phyloP scores from a whole-genome alignment of 2,329 filamentous ascomycete species.

The Neonectria coccinea region DNA sequence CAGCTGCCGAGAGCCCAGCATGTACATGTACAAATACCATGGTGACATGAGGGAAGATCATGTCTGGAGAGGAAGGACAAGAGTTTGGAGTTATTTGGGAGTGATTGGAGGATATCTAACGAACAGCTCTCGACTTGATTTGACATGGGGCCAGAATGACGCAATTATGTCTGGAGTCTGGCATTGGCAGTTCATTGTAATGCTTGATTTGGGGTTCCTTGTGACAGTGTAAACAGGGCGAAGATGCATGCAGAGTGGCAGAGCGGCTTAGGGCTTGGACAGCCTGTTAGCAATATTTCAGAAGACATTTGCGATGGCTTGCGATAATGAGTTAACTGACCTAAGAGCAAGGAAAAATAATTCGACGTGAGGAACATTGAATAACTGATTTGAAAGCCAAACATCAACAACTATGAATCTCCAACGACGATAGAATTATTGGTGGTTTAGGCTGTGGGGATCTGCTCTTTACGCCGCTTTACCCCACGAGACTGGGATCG shows the following conservation, averaged over 20 bases:
- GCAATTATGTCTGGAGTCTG: neutral
- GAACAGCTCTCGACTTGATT: slow-evolving; percentile 22
- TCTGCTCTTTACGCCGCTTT: slow-evolving; percentile 21
- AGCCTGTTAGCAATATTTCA: neutral
- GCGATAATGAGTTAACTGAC: neutral
- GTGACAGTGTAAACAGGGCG: neutral
- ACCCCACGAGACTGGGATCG: slow-evolving; percentile 44
- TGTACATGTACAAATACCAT: slow-evolving; percentile 45
- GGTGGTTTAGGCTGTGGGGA: slow-evolving; percentile 15
- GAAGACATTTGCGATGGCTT: neutral
- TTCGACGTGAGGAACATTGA: neutral
- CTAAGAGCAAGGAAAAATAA: neutral
- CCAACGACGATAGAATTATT: neutral
- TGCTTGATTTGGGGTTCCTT: no score
- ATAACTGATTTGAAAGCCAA: neutral
- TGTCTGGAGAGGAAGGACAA: slow-evolving; percentile 14
- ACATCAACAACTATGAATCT: neutral
- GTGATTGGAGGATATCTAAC: slow-evolving; percentile 14
- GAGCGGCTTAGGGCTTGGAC: slow-evolving; percentile 14
- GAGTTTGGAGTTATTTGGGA: slow-evolving; percentile 34
- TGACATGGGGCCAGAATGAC: neutral
- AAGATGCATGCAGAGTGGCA: neutral
- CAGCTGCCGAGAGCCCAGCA: slow-evolving; percentile 18
- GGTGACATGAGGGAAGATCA: slow-evolving; percentile 17
- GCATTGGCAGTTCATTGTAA: neutral